Conservation (phyloP, 169 alveolate species). For the Blepharisma undulans region DNA sequence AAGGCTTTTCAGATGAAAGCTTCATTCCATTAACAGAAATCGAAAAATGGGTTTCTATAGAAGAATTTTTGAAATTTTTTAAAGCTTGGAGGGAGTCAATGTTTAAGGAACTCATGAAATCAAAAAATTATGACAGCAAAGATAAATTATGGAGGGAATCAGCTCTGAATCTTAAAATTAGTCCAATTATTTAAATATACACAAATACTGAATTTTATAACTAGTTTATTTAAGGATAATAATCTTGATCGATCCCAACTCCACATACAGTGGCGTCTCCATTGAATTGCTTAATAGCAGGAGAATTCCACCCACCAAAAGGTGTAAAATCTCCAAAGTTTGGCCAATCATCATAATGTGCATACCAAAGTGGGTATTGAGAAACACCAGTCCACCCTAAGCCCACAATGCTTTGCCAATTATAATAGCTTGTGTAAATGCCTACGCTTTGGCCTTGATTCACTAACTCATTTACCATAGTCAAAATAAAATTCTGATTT, state of each 20-base stretch:
- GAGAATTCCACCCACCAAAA: conserved; percentile 70
- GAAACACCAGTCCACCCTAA: conserved; percentile 46
- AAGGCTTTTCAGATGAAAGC: not conserved
- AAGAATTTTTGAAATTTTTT: not conserved
- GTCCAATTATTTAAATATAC: no score
- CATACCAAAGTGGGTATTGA: conserved; percentile 64
- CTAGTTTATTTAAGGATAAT: not conserved
- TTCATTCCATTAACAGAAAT: not conserved
- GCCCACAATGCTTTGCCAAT: conserved; percentile 70
- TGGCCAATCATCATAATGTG: conserved; percentile 65
- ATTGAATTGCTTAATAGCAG: conserved; percentile 58
- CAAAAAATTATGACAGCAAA: not conserved
- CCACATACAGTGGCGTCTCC: conserved; percentile 68
- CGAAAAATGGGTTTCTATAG: not conserved
- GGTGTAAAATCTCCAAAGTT: conserved; percentile 56
- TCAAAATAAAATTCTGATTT: conserved; percentile 59
- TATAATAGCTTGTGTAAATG: conserved; percentile 53
- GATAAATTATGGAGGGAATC: not conserved
- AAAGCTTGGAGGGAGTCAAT: not conserved
- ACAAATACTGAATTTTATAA: not conserved
- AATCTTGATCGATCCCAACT: conserved; percentile 54
- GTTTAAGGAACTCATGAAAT: not conserved
- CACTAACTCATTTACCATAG: conserved; percentile 41
- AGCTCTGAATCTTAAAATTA: no score
- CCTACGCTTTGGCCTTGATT: conserved; percentile 57